Evolutionary conservation across 2,329 filamentous ascomycete genomes (phyloP), one percentile per base, ranked within the genome.

Genomic region (Tolypocladium nubicola): DNA sequence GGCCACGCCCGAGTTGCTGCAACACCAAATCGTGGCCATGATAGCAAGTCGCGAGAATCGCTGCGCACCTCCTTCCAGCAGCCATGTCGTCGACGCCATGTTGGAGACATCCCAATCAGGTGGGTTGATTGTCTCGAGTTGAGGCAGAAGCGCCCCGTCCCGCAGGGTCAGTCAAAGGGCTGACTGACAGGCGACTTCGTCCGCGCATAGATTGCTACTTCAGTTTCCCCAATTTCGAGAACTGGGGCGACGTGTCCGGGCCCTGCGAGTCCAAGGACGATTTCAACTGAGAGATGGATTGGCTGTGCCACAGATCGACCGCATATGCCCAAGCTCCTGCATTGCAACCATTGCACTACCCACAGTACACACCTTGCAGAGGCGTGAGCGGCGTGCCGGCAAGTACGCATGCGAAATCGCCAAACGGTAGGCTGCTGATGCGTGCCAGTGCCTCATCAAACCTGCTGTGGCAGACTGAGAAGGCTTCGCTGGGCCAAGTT

Each of bases 201-300:
- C 30, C 30, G 19, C 8, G 10, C 19, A 10, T 16, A 69, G 67
- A 63, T 57, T 80, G 82, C 60, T 89, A 89, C 71, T 85, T 87
- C 66, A 88, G 86, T 74, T 89, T 89, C 67, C 86, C 86, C 19
- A 86, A 81, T 68, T 89, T 88, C 69, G 86, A 89, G 65, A 79
- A 83, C 59, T 88, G 85, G 76, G 80, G 81, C 47, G 53, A 19
- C 47, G 30, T 53, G 30, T 2, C n/a, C 4, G 38, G 50, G 53
- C 58, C 52, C 60, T 65, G 38, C 14, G 38, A 30, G 23, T 3
- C 52, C 23, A 43, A 30, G 16, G 23, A n/a, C 23, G 19, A 41
- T 16, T 41, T 54, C 16, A 54, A 40, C 21, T 23, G 52, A 39
- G 38, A 43, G 26, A 30, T 13, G 19, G 10, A 14, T 9, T 35